phyloP scores from a whole-genome alignment of 2,329 filamentous ascomycete genomes.

The Aureobasidium sp. region DNA sequence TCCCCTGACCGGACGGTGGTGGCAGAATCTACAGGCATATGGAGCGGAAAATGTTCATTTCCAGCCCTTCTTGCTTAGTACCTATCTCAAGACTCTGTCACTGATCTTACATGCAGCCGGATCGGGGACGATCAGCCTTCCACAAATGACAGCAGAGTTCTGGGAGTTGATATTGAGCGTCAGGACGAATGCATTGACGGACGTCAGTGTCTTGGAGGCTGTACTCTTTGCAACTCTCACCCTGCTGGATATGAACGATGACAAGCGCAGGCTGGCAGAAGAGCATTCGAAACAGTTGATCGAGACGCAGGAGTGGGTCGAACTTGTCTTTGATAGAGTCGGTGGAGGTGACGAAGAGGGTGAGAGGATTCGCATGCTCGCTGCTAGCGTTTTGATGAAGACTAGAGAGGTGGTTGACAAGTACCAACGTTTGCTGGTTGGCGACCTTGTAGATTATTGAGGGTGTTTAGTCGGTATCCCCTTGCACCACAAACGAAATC shows the following conservation, averaged over 20 bases:
- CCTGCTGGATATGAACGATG: constrained; percentile 70
- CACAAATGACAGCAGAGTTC: constrained; percentile 73
- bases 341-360: constrained; percentile 49
- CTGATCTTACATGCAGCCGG: constrained; percentile 77
- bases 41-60: constrained; percentile 52
- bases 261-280: constrained; percentile 62
- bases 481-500: neutral
- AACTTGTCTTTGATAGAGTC: constrained; percentile 56
- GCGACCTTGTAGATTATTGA: constrained; percentile 43
- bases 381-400: constrained; percentile 68
- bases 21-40: constrained; percentile 27
- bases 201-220: constrained; percentile 57
- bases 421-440: constrained; percentile 68
- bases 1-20: constrained; percentile 66
- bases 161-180: constrained; percentile 74
- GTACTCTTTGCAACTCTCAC: constrained; percentile 72
- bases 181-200: constrained; percentile 38
- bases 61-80: constrained; percentile 63
- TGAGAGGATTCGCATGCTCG: constrained; percentile 67
- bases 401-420: constrained; percentile 73
- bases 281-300: constrained; percentile 67
- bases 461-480: neutral
- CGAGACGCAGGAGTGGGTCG: constrained; percentile 82
- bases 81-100: constrained; percentile 79
- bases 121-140: constrained; percentile 64